Evolutionary conservation across 2,329 filamentous ascomycete species (phyloP), one percentile per base, ranked within the genome.

Genomic region (Penicillium thymicola): DNA sequence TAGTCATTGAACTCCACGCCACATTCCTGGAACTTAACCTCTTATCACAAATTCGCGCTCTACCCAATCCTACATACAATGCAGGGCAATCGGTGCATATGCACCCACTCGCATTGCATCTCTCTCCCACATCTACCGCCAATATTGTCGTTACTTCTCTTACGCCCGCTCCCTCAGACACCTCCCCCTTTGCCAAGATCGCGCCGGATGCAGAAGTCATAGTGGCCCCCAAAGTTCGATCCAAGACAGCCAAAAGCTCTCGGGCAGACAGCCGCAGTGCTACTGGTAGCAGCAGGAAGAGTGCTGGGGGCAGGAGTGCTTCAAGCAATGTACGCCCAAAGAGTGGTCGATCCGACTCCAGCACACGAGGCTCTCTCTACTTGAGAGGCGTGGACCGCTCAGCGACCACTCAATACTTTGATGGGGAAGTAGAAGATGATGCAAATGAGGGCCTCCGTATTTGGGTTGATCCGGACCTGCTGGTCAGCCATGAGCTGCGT

Each of bases 11-110:
- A 75, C 80, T 99, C 2, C 94, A 99, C 78, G 94, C 94, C 5
- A 94, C 89, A 16, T 99, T 97, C 70, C 81, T 99, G 49, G 94
- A 99, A 71, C 81, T 97, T 62, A 97, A 99, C 73, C 86, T 99
- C 51, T 81, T 96, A 32, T 89, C 88, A 43, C 94, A 99, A 77
- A 92, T 99, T 65, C 88, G 94, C 67, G 93, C 93, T 18, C 80
- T 99, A 23, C 93, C 93, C 25, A 97, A 97, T 72, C 93, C 93
- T 18, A 79, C 82, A 25, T 89, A 85, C 70, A 79, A 76, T 42
- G 78, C 79, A 28, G 78, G 78, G 27, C 77, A 80, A 27, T 72
- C 80, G 16, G 78, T 84, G 14, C 78, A 81, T 36, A 78, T 86
- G 28, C 92, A 99, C 72, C 88, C 92, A 13, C 79, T 99, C 61